These are phyloP conservation scores for Cladochytrium tenue DNA, from an alignment of 371 early-diverging fungal genomes.

Conservation along the genomic window DNA sequence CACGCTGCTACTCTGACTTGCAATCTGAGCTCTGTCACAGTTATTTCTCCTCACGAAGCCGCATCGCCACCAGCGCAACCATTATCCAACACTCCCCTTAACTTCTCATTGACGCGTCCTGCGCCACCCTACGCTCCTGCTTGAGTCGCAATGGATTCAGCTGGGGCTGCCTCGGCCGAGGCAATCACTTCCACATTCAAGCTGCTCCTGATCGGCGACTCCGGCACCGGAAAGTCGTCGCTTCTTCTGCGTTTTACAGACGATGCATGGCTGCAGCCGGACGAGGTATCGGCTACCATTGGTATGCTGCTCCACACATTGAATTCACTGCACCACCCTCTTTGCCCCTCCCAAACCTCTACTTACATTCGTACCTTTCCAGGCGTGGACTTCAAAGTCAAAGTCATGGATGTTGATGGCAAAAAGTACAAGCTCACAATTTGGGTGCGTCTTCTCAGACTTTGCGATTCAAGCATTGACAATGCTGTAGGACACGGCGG, in stretches of 20 bases:
- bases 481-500: constrained; percentile 96
- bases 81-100: too few species aligned
- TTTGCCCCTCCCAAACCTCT: not conserved
- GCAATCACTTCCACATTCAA: constrained; percentile 75
- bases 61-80: too few species aligned
- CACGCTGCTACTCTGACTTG: too few species aligned
- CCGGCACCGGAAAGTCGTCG: constrained; percentile 98
- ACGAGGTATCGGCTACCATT: constrained; percentile 93
- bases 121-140: too few species aligned
- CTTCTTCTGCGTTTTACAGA: constrained; percentile 97
- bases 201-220: constrained; percentile 97
- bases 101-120: too few species aligned
- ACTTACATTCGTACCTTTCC: not conserved
- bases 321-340: not conserved
- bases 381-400: constrained; percentile 99
- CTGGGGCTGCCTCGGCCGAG: not conserved
- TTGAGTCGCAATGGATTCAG: too few species aligned
- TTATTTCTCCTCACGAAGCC: too few species aligned
- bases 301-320: constrained; percentile 50
- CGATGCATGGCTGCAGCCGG: constrained; percentile 90
- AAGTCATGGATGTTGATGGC: constrained; percentile 86
- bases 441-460: constrained; percentile 65
- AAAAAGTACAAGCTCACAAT: constrained; percentile 96
- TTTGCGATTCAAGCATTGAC: not conserved
- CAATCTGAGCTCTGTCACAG: too few species aligned